Evolutionary conservation across 2,329 filamentous ascomycete genomes (phyloP).

Genomic region (Helicocarpus griseus): DNA sequence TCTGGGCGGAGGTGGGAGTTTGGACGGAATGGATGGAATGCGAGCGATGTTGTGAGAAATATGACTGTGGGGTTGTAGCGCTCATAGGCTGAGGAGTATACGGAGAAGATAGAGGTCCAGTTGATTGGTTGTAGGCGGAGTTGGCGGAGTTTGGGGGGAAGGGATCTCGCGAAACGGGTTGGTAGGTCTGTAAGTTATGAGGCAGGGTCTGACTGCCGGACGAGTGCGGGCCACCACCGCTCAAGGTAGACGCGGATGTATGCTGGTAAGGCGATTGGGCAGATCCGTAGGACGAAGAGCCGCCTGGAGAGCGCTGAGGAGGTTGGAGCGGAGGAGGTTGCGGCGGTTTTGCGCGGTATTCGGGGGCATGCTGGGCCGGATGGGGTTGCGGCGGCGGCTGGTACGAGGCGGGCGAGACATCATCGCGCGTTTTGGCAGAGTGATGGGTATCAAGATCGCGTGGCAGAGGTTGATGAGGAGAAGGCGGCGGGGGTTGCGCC

Average conservation of each 20-base stretch:
- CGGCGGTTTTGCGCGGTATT: conserved; percentile 16
- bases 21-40: conserved; percentile 31
- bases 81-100: conserved; percentile 30
- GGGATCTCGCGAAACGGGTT: conserved; percentile 25
- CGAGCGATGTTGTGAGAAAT: conserved; percentile 21
- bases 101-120: conserved; percentile 26
- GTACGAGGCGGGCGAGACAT: conserved; percentile 2
- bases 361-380: neutral
- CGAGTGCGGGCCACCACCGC: conserved; percentile 17
- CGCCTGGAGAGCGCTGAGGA: conserved; percentile 35
- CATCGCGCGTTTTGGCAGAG: conserved; percentile 2
- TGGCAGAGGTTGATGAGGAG: neutral
- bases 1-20: conserved; percentile 24
- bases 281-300: conserved; percentile 29
- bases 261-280: conserved; percentile 34
- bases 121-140: conserved; percentile 15
- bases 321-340: conserved; percentile 37
- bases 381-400: neutral
- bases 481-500: conserved; percentile 13
- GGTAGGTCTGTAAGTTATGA: conserved; percentile 3
- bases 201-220: conserved; percentile 24
- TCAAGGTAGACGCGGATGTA: conserved; percentile 23
- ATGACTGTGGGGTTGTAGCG: conserved; percentile 27
- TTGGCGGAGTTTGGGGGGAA: conserved; percentile 18
- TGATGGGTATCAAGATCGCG: neutral